Percentiles rank a stretch among this genome's conserved stretches.
phyloP scores from a whole-genome alignment of 2,329 filamentous ascomycete species.

The Paecilomyces niveus region DNA sequence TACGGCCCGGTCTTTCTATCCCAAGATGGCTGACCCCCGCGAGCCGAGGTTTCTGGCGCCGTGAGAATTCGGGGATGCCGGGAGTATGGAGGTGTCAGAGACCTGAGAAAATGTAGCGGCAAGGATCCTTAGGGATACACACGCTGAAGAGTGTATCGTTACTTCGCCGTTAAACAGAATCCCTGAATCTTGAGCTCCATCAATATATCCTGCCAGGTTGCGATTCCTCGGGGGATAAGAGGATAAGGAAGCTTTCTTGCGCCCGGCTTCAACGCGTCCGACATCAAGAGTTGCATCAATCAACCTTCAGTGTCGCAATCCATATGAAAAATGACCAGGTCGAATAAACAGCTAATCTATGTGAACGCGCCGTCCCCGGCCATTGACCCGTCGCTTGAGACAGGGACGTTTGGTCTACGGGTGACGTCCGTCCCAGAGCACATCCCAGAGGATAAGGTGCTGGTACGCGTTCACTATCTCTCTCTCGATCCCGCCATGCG shows the following conservation, averaged over 20 bases:
- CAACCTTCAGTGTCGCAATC: not conserved
- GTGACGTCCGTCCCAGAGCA: conserved; percentile 18
- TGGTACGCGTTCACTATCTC: conserved; percentile 55
- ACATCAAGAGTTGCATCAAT: not conserved
- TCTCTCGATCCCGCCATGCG: conserved; percentile 72
- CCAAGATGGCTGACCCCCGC: conserved; percentile 2
- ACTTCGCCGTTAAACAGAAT: not conserved
- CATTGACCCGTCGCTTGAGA: conserved; percentile 27
- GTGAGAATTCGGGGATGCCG: not conserved
- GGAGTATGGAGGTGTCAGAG: not conserved
- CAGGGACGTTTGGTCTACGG: conserved; percentile 28
- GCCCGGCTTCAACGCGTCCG: no score
- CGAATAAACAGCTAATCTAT: conserved; percentile 31
- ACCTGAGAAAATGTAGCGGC: not conserved
- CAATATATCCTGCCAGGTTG: not conserved
- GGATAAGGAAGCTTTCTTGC: no score
- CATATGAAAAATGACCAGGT: conserved; percentile 13
- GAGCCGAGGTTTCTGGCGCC: not conserved
- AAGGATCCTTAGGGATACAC: not conserved
- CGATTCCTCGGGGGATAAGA: no score
- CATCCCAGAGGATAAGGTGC: conserved; percentile 49
- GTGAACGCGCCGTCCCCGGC: conserved; percentile 24
- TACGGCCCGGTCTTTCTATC: not conserved
- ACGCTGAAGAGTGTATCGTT: no score
- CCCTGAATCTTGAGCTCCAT: not conserved